Conservation (phyloP, 495 filamentous ascomycete genomes). For the Hypoxylon fragiforme region DNA sequence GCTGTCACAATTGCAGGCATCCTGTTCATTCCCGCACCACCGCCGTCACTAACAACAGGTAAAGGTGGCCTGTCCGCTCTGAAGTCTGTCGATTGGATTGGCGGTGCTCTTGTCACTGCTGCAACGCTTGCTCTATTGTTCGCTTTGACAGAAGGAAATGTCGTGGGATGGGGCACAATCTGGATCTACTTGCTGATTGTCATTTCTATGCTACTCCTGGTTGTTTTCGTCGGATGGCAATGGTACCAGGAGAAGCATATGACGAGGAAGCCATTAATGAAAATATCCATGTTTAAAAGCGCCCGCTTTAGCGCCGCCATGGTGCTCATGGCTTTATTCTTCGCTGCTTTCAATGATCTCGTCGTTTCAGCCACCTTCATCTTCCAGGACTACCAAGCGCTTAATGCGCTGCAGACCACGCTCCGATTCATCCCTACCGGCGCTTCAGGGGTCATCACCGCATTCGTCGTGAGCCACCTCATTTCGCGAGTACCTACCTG, state of each 20-base stretch:
- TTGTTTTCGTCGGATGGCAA: conserved; percentile 67
- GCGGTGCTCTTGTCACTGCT: conserved; percentile 63
- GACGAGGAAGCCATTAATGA: conserved; percentile 57
- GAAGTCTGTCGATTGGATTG: conserved; percentile 63
- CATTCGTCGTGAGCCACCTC: conserved; percentile 56
- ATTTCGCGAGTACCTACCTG: conserved; percentile 56
- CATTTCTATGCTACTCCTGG: conserved; percentile 61
- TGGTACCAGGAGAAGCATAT: conserved; percentile 54
- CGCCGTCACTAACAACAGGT: conserved; percentile 37
- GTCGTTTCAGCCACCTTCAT: conserved; percentile 65
- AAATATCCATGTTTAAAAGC: conserved; percentile 59
- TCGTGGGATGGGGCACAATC: conserved; percentile 67
- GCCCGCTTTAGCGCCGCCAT: conserved; percentile 60
- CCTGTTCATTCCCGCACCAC: conserved; percentile 67
- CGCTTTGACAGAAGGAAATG: conserved; percentile 64
- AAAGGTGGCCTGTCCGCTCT: conserved; percentile 37
- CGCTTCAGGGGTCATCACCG: conserved; percentile 53
- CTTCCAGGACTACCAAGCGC: conserved; percentile 62
- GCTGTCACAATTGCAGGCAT: conserved; percentile 60
- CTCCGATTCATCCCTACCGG: conserved; percentile 65
- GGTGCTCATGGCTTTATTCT: conserved; percentile 62
- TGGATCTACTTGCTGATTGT: conserved; percentile 68
- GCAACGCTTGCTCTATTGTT: conserved; percentile 66
- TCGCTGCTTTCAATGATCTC: conserved; percentile 61
- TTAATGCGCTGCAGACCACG: conserved; percentile 58